A percentile compares a stretch with the other conserved stretches of the same genome.
phyloP scores from a whole-genome alignment of 768 basidiomycete genomes.

The Agaricus bisporus region DNA sequence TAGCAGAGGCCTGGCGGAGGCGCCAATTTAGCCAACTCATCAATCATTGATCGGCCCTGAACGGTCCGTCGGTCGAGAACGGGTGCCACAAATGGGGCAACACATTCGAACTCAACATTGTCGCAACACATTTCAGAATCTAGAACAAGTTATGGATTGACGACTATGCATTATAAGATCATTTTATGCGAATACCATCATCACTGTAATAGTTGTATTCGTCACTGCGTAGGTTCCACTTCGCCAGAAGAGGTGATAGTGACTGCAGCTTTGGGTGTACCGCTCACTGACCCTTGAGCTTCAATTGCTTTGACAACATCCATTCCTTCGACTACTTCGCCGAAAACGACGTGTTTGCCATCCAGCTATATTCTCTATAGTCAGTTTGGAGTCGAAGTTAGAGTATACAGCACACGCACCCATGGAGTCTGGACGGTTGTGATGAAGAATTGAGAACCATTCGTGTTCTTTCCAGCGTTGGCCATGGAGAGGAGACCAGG shows the following conservation, averaged over 20 bases:
- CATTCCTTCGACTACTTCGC: constrained; percentile 60
- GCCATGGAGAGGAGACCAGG: constrained; percentile 72
- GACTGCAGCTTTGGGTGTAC: constrained; percentile 37
- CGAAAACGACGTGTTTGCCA: constrained; percentile 66
- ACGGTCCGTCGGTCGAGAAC: no score
- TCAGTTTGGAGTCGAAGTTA: not conserved
- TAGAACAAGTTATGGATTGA: no score
- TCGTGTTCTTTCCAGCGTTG: constrained; percentile 78
- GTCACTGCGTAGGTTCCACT: not conserved
- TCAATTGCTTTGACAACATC: constrained; percentile 62
- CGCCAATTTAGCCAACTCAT: no score
- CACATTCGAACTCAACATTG: no score
- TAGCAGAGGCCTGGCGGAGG: no score
- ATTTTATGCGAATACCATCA: no score
- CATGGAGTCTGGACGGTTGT: constrained; percentile 69
- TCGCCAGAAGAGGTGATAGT: constrained; percentile 56
- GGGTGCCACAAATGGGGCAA: no score
- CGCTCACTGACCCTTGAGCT: constrained; percentile 30
- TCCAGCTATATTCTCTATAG: constrained; percentile 36
- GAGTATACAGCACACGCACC: constrained; percentile 24
- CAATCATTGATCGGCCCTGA: no score
- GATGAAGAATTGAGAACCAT: constrained; percentile 83
- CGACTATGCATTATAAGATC: no score
- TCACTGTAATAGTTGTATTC: no score
- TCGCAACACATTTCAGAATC: no score